A percentile compares a stretch with the other conserved stretches of the same genome.
Evolutionary conservation across 2,329 filamentous ascomycete species (phyloP).

Genomic region (Orbilia brochopaga): DNA sequence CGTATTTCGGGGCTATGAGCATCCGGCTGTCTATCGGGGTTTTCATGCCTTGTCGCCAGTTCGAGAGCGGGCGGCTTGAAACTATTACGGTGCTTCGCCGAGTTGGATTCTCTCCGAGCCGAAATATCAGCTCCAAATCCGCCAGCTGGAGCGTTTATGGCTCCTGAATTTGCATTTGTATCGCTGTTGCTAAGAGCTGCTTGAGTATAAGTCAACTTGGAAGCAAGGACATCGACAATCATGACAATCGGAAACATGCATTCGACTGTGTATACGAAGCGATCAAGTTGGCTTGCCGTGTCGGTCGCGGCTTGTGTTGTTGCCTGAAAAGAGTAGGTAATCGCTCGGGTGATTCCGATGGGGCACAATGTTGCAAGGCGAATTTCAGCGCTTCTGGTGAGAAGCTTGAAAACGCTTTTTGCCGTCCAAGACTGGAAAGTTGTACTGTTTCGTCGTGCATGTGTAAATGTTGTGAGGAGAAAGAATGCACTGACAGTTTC

Average conservation of each 20-base stretch:
- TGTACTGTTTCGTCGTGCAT: slow-evolving; percentile 41
- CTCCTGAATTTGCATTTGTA: slow-evolving; percentile 20
- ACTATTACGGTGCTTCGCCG: slow-evolving; percentile 15
- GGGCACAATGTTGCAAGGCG: slow-evolving; percentile 58
- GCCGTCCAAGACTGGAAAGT: slow-evolving; percentile 56
- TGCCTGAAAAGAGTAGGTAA: slow-evolving; percentile 60
- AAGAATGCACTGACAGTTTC: slow-evolving; percentile 60
- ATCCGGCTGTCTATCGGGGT: no score
- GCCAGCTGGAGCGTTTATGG: not conserved
- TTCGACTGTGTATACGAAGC: slow-evolving; percentile 60
- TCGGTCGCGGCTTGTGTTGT: slow-evolving; percentile 58
- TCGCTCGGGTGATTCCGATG: slow-evolving; percentile 58
- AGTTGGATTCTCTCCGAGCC: slow-evolving; percentile 25
- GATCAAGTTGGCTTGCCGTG: slow-evolving; percentile 58
- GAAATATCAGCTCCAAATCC: slow-evolving; percentile 40
- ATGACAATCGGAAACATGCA: slow-evolving; percentile 60
- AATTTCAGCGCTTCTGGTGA: slow-evolving; percentile 60
- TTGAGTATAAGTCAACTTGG: slow-evolving; percentile 52
- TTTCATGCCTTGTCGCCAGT: slow-evolving; percentile 15
- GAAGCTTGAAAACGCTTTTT: slow-evolving; percentile 58
- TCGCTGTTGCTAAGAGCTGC: slow-evolving; percentile 25
- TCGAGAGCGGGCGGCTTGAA: not conserved
- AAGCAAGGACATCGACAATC: slow-evolving; percentile 58
- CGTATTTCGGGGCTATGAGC: slow-evolving; percentile 34
- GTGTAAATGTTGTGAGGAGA: slow-evolving; percentile 58